Conservation (phyloP, 495 filamentous ascomycete species). For the Aspergillus mulundensis region DNA sequence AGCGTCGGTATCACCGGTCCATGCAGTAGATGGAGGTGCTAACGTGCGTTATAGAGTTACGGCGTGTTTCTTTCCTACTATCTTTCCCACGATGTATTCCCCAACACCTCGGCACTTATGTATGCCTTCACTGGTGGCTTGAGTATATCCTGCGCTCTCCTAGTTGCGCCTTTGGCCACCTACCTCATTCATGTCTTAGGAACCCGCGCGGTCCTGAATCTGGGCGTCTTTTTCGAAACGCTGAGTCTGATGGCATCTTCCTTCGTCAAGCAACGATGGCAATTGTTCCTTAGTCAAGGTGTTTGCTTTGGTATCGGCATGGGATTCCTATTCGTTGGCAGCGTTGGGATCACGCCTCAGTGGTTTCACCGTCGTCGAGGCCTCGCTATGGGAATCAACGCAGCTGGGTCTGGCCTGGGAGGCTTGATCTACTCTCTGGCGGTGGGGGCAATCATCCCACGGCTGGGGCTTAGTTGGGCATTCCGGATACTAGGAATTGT, state of each 20-base stretch:
- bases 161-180: constrained; percentile 64
- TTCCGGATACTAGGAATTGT: constrained; percentile 69
- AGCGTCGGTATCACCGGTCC: constrained; percentile 34
- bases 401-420: constrained; percentile 71
- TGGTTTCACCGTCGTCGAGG: constrained; percentile 71
- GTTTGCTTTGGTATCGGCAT: constrained; percentile 71
- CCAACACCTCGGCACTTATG: constrained; percentile 51
- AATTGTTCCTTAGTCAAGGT: constrained; percentile 72
- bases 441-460: constrained; percentile 52
- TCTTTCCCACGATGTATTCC: constrained; percentile 55
- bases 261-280: constrained; percentile 66
- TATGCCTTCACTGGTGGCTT: constrained; percentile 75
- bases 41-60: constrained; percentile 38
- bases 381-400: constrained; percentile 69
- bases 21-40: constrained; percentile 1
- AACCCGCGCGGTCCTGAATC: constrained; percentile 52
- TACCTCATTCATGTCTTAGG: constrained; percentile 50
- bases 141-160: constrained; percentile 59
- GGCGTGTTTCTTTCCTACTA: constrained; percentile 72
- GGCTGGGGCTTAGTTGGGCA: constrained; percentile 62
- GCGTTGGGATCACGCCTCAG: constrained; percentile 67
- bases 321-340: constrained; percentile 72
- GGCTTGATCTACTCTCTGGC: constrained; percentile 59
- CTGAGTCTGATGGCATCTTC: constrained; percentile 60
- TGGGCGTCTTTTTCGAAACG: constrained; percentile 58